phyloP scores from a whole-genome alignment of 2,329 filamentous ascomycete species.

The Aspergillus sp. region DNA sequence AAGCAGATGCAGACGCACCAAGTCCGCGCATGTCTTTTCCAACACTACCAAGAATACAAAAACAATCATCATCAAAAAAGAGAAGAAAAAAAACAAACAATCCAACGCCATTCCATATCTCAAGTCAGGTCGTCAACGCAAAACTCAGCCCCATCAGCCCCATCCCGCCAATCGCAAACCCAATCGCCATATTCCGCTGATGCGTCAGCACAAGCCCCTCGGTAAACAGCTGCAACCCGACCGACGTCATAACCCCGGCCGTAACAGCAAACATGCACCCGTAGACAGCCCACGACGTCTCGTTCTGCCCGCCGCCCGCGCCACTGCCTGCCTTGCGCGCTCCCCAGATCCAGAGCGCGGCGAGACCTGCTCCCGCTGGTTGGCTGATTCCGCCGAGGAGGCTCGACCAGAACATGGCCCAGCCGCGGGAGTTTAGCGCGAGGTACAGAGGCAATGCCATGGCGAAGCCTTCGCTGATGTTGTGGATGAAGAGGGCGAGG shows the following conservation, averaged over 20 bases:
- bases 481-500: conserved; percentile 94
- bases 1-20: conserved; percentile 7
- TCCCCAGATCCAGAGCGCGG: conserved; percentile 82
- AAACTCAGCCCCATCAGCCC: conserved; percentile 81
- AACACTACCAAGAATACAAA: neutral
- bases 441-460: conserved; percentile 93
- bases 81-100: conserved; percentile 3
- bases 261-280: conserved; percentile 80
- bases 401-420: conserved; percentile 83
- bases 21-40: neutral
- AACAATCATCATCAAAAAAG: neutral
- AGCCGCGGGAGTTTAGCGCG: conserved; percentile 77
- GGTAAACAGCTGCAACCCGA: conserved; percentile 84
- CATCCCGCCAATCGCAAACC: conserved; percentile 66
- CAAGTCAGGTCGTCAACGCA: conserved; percentile 69
- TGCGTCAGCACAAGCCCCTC: conserved; percentile 79
- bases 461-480: conserved; percentile 95
- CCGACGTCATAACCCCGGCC: conserved; percentile 93
- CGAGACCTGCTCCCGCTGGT: conserved; percentile 81
- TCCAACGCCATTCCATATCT: conserved; percentile 2
- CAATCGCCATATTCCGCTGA: conserved; percentile 41
- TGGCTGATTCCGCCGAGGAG: conserved; percentile 85
- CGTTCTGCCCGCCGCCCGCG: conserved; percentile 27
- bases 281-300: conserved; percentile 59
- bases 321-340: conserved; percentile 56